A percentile compares a stretch with the other conserved stretches of the same genome.
Evolutionary conservation across 345 rosid genomes (phyloP).

Genomic region (Eucalyptus regnans): DNA sequence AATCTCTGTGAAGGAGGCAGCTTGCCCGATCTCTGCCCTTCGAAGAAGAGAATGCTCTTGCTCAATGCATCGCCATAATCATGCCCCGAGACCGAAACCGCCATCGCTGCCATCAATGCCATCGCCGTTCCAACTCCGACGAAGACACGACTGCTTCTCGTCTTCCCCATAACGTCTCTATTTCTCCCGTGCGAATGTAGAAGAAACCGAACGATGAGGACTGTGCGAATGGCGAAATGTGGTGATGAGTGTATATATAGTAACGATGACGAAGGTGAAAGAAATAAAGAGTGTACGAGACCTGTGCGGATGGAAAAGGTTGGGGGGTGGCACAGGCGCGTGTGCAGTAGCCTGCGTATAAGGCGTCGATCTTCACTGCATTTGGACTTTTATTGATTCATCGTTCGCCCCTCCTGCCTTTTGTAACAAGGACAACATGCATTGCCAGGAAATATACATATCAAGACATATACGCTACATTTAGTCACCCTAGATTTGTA

Average conservation of each 20-base stretch:
- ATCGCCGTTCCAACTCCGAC: not conserved
- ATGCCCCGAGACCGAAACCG: slow-evolving; percentile 1
- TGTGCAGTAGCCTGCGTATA: not conserved
- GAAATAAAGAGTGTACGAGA: not conserved
- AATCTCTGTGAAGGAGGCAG: slow-evolving; percentile 37
- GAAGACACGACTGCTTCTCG: not conserved
- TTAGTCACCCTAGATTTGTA: not conserved
- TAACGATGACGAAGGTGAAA: not conserved
- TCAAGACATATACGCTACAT: not conserved
- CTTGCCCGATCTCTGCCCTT: slow-evolving; percentile 62
- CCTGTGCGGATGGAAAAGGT: not conserved
- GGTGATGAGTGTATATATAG: not conserved
- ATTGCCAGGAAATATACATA: not conserved
- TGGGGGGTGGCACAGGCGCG: not conserved
- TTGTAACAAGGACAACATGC: not conserved
- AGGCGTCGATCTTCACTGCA: not conserved
- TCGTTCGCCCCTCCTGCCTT: not conserved
- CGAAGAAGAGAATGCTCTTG: slow-evolving; percentile 53
- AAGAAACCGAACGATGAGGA: not conserved
- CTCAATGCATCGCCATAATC: slow-evolving; percentile 52
- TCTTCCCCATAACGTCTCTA: not conserved
- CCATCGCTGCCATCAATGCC: not conserved
- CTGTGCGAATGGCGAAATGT: not conserved
- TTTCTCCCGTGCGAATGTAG: not conserved
- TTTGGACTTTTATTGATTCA: not conserved